Conservation (phyloP, 345 rosid genomes). For the Pugionium cornutum region DNA sequence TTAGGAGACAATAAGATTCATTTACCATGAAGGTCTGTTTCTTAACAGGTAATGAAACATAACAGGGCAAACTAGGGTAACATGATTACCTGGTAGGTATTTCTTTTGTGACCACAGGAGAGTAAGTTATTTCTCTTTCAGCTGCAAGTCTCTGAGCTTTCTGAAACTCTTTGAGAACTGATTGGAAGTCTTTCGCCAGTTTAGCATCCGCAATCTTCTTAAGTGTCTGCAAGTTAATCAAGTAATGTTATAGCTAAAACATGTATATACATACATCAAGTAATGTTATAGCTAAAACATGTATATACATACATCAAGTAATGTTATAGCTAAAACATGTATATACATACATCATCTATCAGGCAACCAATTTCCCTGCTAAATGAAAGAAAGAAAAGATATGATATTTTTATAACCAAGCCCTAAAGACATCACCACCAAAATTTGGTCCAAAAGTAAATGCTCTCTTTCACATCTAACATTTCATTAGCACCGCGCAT, state of each 20-base stretch:
- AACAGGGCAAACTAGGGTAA: background rate
- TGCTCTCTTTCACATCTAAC: slow-evolving; percentile 7
- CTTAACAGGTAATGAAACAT: background rate
- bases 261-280: background rate
- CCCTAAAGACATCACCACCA: background rate
- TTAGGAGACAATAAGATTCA: background rate
- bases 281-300: no score
- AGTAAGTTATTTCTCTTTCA: slow-evolving; percentile 59
- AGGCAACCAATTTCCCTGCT: background rate
- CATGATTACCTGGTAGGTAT: slow-evolving; percentile 53
- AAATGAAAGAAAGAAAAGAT: background rate
- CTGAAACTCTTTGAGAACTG: slow-evolving; percentile 66
- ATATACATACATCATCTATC: background rate
- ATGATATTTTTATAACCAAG: background rate
- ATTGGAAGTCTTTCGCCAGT: slow-evolving; percentile 69
- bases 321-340: no score
- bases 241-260: background rate
- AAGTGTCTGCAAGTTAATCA: slow-evolving; percentile 48
- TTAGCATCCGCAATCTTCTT: slow-evolving; percentile 78
- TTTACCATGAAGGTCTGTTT: background rate
- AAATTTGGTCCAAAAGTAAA: background rate
- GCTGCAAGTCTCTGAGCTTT: slow-evolving; percentile 82
- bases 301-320: background rate
- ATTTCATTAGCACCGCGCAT: background rate
- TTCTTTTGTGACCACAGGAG: slow-evolving; percentile 54